Percentiles rank a stretch among this genome's conserved stretches.
Conservation (phyloP, 169 alveolate species). For the Plasmodium cynomolgi region DNA sequence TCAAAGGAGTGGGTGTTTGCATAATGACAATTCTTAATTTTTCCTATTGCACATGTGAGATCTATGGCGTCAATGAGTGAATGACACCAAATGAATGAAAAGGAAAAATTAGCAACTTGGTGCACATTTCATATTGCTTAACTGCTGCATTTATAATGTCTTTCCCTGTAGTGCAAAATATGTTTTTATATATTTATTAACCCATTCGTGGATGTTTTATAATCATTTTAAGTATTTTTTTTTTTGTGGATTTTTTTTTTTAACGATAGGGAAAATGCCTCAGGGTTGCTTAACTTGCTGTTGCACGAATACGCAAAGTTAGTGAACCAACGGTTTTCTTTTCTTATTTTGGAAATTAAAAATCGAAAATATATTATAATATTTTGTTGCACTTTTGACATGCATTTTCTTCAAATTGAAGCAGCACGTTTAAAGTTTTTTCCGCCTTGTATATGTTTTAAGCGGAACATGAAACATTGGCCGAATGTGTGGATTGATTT, state of each 20-base stretch:
- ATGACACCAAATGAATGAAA: constrained; percentile 2
- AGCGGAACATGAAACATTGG: not conserved
- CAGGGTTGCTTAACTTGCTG: not conserved
- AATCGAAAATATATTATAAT: not conserved
- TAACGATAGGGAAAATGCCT: not conserved
- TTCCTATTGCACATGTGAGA: not conserved
- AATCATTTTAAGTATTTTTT: not conserved
- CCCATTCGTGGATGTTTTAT: not conserved
- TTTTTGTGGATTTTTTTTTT: not conserved
- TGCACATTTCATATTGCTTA: not conserved
- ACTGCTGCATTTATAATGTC: not conserved
- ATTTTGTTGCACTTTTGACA: not conserved
- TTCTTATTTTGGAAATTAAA: not conserved
- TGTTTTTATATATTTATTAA: not conserved
- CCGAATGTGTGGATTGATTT: not conserved
- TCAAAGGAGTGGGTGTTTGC: not conserved
- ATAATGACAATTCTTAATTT: not conserved
- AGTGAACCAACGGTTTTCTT: not conserved
- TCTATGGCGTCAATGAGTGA: not conserved
- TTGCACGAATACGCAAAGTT: not conserved
- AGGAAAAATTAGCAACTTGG: not conserved
- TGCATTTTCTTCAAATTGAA: not conserved
- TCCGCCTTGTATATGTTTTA: not conserved
- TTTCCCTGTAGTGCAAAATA: not conserved
- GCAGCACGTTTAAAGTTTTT: not conserved